Conservation (phyloP, 2,329 filamentous ascomycete species). For the Exophiala dermatitidis region DNA sequence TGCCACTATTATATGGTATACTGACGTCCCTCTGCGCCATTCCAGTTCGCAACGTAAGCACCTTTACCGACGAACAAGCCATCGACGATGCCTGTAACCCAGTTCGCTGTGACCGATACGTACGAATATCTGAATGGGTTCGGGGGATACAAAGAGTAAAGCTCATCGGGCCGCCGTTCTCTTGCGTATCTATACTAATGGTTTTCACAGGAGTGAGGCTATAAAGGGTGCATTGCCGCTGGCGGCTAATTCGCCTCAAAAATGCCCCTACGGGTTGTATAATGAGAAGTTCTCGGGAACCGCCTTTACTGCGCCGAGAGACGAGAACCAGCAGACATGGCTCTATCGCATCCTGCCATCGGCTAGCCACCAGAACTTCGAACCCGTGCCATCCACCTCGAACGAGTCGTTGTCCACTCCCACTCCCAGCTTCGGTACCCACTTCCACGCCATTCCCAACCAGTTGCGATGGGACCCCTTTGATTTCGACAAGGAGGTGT, state of each 20-base stretch:
- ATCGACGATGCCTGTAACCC: conserved; percentile 54
- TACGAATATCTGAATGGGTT: conserved; percentile 78
- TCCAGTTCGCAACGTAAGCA: conserved; percentile 27
- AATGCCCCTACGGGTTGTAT: conserved; percentile 70
- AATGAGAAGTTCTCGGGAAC: conserved; percentile 71
- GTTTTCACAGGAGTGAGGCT: conserved; percentile 59
- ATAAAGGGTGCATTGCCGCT: conserved; percentile 65
- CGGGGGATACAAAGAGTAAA: conserved; percentile 67
- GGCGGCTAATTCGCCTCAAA: conserved; percentile 74
- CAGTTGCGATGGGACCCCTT: conserved; percentile 76
- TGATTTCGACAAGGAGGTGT: conserved; percentile 59
- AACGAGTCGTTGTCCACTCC: conserved; percentile 41
- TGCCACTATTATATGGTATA: neutral
- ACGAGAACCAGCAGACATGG: conserved; percentile 65
- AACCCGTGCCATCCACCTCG: conserved; percentile 38
- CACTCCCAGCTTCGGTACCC: conserved; percentile 48
- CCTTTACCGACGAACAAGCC: conserved; percentile 28
- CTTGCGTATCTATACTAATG: neutral
- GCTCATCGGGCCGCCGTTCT: neutral
- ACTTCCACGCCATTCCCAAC: conserved; percentile 69
- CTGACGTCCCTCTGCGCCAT: neutral
- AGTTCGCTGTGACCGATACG: conserved; percentile 57
- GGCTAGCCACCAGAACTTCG: conserved; percentile 50
- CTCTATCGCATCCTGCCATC: conserved; percentile 63
- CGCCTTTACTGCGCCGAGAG: conserved; percentile 61